These are phyloP conservation scores for Solanum chacoense DNA, from an alignment of 305 asterid species.

Conservation along the genomic window DNA sequence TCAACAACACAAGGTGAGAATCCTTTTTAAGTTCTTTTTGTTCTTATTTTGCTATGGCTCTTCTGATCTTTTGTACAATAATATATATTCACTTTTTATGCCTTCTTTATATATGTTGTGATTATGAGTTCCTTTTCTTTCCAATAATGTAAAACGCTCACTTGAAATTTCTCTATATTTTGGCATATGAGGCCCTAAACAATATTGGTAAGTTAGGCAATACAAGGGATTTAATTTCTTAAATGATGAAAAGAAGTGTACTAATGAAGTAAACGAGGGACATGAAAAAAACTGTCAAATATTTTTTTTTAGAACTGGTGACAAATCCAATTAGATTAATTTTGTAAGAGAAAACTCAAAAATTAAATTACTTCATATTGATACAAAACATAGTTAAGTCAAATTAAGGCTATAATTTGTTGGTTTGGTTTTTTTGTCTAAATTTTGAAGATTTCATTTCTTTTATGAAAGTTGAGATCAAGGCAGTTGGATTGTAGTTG, in stretches of 20 bases:
- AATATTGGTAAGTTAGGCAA: neutral
- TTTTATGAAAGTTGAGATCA: neutral
- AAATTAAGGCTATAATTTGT: too few relatives aligned
- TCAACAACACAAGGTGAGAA: too few relatives aligned
- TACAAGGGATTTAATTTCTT: neutral
- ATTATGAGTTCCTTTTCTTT: too few relatives aligned
- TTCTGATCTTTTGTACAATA: too few relatives aligned
- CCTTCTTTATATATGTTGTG: too few relatives aligned
- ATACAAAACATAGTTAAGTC: too few relatives aligned
- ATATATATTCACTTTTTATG: too few relatives aligned
- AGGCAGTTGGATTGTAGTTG: neutral
- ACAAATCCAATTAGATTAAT: neutral
- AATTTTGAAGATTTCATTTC: neutral
- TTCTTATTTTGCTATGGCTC: too few relatives aligned
- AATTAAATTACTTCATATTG: neutral
- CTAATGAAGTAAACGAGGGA: neutral
- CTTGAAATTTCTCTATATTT: neutral
- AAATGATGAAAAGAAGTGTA: neutral
- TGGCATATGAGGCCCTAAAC: neutral
- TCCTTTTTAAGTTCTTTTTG: rapidly evolving
- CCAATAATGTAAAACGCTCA: neutral
- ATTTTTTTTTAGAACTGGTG: neutral
- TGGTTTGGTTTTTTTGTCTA: neutral
- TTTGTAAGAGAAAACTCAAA: rapidly evolving
- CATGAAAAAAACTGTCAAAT: neutral